Evolutionary conservation across 495 filamentous ascomycete species (phyloP), one percentile per base, ranked within the genome.

Genomic region (Rhizodiscina lignyota): DNA sequence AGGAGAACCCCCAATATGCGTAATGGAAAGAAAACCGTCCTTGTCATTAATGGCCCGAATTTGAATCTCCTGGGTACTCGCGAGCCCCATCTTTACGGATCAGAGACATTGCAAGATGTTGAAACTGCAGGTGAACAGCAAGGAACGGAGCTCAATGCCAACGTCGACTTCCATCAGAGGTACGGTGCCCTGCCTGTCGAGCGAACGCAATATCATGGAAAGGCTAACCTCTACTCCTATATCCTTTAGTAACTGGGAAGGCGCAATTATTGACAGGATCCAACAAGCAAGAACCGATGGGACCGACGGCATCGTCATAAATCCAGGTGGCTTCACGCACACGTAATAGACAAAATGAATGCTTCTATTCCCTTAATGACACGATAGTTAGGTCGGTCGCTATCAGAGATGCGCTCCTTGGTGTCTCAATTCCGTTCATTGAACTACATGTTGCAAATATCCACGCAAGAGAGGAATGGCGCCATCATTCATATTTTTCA

Each of bases 11-110:
- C n/a, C n/a, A n/a, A n/a, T n/a, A n/a, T n/a, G n/a, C n/a, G n/a
- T n/a, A n/a, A n/a, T n/a, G n/a, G n/a, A n/a, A n/a, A n/a, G n/a
- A n/a, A n/a, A n/a, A n/a, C n/a, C n/a, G n/a, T 83, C 54, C 76
- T 83, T 58, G 68, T 81, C 38, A 68, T 83, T 61, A 81, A 81
- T 55, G 77, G 77, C 21, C 75, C 75, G n/a, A 82, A 83, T 56
- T 72, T 83, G 49, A 83, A 80, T 61, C 75, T 83, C 44, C 68
- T 82, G 34, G 77, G 75, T 22, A 76, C 70, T 32, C 66, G 78
- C 17, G 77, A 83, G 50, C 78, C 76, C 10, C 58, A 72, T 41
- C 66, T 82, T 48, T 79, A 79, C 59, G 77, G 77, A 47, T 55
- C 51, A 40, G 70, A 67, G 2, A 79, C 75, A 1, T 68, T 83